Percentiles rank a stretch among this genome's conserved stretches.
These are phyloP conservation scores for Aspergillus conjunctus DNA, from an alignment of 495 filamentous ascomycete genomes.

Conservation along the genomic window DNA sequence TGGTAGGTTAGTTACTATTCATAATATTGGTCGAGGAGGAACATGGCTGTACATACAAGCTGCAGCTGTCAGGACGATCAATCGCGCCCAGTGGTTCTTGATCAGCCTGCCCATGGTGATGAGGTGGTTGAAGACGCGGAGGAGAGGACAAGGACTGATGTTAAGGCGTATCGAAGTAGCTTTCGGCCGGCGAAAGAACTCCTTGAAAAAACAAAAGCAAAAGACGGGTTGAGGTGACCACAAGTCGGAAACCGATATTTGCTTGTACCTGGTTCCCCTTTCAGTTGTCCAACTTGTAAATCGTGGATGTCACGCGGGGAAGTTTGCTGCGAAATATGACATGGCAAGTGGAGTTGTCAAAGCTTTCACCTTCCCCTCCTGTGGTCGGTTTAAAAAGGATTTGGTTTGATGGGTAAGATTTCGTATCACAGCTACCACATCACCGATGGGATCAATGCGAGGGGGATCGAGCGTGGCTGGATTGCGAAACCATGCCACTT, in stretches of 20 bases:
- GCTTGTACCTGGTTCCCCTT: too few species aligned
- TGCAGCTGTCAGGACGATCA: constrained; percentile 85
- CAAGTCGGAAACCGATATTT: too few species aligned
- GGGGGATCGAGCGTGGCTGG: constrained; percentile 1
- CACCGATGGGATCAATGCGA: constrained; percentile 6
- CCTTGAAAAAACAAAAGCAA: neutral
- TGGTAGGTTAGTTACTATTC: constrained; percentile 32
- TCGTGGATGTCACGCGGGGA: too few species aligned
- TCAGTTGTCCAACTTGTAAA: too few species aligned
- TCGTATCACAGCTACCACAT: neutral
- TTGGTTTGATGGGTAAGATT: neutral
- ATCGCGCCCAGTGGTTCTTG: constrained; percentile 97
- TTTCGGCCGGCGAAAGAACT: constrained; percentile 37
- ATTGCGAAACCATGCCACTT: too few species aligned
- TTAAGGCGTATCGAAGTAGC: constrained; percentile 12
- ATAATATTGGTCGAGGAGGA: neutral
- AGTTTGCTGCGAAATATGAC: too few species aligned
- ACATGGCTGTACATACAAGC: constrained; percentile 62
- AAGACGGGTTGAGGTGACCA: too few species aligned
- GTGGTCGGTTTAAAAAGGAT: too few species aligned
- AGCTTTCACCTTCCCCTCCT: too few species aligned
- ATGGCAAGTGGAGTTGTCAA: too few species aligned
- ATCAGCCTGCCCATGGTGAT: constrained; percentile 89
- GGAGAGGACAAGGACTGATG: constrained; percentile 5
- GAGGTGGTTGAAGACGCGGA: constrained; percentile 6